phyloP scores from a whole-genome alignment of 257 asterid species.

The Buddleja alternifolia region DNA sequence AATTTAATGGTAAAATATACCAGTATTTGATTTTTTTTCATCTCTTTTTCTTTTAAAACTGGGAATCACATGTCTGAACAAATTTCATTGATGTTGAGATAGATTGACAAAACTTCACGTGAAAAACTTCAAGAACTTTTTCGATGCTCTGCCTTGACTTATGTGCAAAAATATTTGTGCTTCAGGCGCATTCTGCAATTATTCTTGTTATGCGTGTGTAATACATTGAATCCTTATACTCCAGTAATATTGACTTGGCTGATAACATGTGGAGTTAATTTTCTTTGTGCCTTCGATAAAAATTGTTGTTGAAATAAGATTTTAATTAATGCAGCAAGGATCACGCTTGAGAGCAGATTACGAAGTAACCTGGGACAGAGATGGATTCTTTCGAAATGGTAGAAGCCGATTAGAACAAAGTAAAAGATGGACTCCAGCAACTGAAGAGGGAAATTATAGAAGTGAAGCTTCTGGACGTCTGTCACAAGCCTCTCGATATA shows the following conservation, averaged over 20 bases:
- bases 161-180: not conserved
- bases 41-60: not conserved
- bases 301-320: conserved; percentile 25
- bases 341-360: conserved; percentile 89
- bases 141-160: not conserved
- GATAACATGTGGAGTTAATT: not conserved
- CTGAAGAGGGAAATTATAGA: conserved; percentile 45
- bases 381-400: conserved; percentile 60
- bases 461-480: conserved; percentile 50
- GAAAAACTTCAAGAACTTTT: not conserved
- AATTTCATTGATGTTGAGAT: not conserved
- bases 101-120: not conserved
- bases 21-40: not conserved
- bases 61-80: not conserved
- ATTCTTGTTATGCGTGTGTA: not conserved
- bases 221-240: not conserved
- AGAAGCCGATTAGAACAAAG: conserved; percentile 59
- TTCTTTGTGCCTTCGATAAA: conserved; percentile 5
- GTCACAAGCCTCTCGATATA: conserved; percentile 46
- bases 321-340: conserved; percentile 70
- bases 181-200: not conserved
- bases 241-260: conserved; percentile 12
- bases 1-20: not conserved
- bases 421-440: conserved; percentile 61
- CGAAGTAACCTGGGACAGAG: conserved; percentile 84